Evolutionary conservation across 2,329 filamentous ascomycete genomes (phyloP).

Genomic region (Escovopsis weberi): DNA sequence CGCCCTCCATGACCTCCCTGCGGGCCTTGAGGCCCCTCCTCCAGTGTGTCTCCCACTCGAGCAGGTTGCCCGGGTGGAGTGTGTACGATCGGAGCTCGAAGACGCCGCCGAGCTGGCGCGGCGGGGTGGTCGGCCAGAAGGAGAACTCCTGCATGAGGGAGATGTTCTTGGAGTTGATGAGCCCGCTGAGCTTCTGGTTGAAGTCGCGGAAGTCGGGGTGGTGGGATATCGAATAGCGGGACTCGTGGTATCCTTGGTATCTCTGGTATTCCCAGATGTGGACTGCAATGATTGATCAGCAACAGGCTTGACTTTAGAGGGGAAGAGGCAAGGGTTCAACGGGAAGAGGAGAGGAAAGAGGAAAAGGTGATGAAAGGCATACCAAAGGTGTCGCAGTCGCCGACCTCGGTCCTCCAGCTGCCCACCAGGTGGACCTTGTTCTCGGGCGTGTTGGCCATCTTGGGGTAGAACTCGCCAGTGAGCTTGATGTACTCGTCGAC

Average conservation of each 20-base stretch:
- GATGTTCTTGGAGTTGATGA: slow-evolving; percentile 72
- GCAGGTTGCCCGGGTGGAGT: slow-evolving; percentile 82
- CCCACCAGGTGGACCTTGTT: slow-evolving; percentile 95
- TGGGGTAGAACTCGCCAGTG: slow-evolving; percentile 83
- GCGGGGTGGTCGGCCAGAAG: slow-evolving; percentile 94
- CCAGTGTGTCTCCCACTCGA: slow-evolving; percentile 99
- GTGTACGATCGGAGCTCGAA: slow-evolving; percentile 97
- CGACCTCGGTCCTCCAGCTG: slow-evolving; percentile 96
- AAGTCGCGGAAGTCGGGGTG: slow-evolving; percentile 78
- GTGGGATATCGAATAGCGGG: slow-evolving; percentile 66
- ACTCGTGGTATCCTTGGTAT: slow-evolving; percentile 90
- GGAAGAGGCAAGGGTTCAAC: no score
- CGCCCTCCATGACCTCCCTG: slow-evolving; percentile 95
- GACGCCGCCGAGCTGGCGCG: slow-evolving; percentile 75
- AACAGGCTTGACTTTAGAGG: background rate
- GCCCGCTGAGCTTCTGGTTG: slow-evolving; percentile 67
- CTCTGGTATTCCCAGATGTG: slow-evolving; percentile 99
- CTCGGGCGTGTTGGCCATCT: slow-evolving; percentile 67
- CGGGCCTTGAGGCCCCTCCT: slow-evolving; percentile 78
- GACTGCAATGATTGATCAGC: slow-evolving; percentile 38
- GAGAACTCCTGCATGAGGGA: slow-evolving; percentile 99
- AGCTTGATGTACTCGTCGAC: slow-evolving; percentile 88
- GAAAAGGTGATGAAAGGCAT: slow-evolving; percentile 17
- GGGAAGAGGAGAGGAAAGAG: background rate
- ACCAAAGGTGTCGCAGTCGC: slow-evolving; percentile 95